Conservation (phyloP, 139 green algal species). For the Pseudopediastrum boryanum region DNA sequence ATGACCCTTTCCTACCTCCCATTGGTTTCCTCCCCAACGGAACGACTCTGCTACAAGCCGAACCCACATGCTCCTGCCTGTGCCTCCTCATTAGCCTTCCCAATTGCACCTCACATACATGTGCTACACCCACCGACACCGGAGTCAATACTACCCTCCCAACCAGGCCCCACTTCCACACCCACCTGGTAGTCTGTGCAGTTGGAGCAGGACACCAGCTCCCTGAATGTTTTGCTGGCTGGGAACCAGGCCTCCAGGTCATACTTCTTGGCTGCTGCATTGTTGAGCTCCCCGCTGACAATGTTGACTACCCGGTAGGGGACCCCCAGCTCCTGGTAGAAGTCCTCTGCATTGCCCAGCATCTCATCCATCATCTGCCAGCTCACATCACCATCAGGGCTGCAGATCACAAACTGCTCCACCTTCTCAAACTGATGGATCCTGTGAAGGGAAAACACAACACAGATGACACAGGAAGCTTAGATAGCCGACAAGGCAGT, state of each 20-base stretch:
- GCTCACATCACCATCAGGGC: slow-evolving; percentile 78
- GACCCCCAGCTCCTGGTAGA: slow-evolving; percentile 82
- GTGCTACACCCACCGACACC: not conserved
- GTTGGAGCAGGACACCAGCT: slow-evolving; percentile 99
- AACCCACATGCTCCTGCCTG: too few relatives aligned
- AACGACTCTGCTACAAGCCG: too few relatives aligned
- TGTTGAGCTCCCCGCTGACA: slow-evolving; percentile 96
- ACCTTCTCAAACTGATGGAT: slow-evolving; percentile 93
- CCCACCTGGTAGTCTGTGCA: slow-evolving; percentile 70
- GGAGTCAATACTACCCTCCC: not conserved
- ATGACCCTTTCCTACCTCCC: too few relatives aligned
- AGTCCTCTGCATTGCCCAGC: slow-evolving; percentile 87
- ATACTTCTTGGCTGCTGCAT: slow-evolving; percentile 99
- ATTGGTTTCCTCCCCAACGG: too few relatives aligned
- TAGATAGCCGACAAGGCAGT: too few relatives aligned
- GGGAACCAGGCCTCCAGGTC: slow-evolving; percentile 99
- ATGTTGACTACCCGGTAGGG: slow-evolving; percentile 98
- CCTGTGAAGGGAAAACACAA: slow-evolving; percentile 51
- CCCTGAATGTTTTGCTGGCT: slow-evolving; percentile 84
- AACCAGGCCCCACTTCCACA: not conserved
- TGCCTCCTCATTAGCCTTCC: too few relatives aligned
- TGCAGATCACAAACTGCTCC: slow-evolving; percentile 97
- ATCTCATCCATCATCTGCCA: slow-evolving; percentile 98
- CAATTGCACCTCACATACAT: not conserved
- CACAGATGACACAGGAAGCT: too few relatives aligned